Conservation (phyloP, 2,329 filamentous ascomycete species). For the Cercospora canescens region DNA sequence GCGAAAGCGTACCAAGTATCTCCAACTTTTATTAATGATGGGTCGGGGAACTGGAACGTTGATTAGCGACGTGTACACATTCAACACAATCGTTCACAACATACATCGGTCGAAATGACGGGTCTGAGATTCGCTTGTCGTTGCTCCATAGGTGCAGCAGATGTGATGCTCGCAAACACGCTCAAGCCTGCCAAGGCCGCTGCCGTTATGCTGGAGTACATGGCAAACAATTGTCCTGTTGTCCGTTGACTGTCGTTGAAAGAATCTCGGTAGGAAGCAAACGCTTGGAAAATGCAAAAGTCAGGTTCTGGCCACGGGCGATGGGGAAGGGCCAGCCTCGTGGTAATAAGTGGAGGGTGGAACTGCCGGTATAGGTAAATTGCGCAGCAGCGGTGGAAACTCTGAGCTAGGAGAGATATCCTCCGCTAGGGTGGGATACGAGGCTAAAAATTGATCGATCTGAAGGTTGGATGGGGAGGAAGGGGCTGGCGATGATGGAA, state of each 20-base stretch:
- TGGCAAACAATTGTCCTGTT: background rate
- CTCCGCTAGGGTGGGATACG: background rate
- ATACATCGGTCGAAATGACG: constrained; percentile 22
- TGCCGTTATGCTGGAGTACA: background rate
- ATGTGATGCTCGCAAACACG: background rate
- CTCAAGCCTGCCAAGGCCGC: background rate
- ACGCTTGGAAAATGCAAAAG: background rate
- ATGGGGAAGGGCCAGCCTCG: background rate
- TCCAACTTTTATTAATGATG: constrained; percentile 34
- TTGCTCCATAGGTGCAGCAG: constrained; percentile 12
- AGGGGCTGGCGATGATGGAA: background rate
- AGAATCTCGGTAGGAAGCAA: background rate
- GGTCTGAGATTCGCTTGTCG: constrained; percentile 13
- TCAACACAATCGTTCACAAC: background rate
- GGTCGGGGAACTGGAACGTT: constrained; percentile 37
- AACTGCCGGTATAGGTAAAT: background rate
- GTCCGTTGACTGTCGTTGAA: background rate
- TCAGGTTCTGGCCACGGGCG: background rate
- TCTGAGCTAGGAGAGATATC: background rate
- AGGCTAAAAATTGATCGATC: background rate
- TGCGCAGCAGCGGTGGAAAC: background rate
- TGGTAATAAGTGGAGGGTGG: background rate
- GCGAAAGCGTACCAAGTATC: constrained; percentile 40
- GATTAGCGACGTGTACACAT: background rate
- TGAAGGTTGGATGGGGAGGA: background rate